A percentile compares a stretch with the other conserved stretches of the same genome.
Evolutionary conservation across 2,329 filamentous ascomycete species (phyloP).

Genomic region (Apiospora koreana): DNA sequence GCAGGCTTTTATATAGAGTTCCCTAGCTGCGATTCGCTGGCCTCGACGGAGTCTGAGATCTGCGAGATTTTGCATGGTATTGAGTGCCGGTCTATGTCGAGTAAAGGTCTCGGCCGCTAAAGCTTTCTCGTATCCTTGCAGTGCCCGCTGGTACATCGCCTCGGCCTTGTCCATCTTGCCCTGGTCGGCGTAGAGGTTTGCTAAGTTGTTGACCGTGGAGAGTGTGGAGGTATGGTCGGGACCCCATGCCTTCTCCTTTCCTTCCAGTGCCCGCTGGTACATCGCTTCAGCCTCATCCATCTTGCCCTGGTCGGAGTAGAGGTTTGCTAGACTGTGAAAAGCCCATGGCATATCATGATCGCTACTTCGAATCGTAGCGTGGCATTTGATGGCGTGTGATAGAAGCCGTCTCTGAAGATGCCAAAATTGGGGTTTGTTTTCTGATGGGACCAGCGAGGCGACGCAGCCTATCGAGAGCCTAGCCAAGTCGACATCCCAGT

Average conservation of each 20-base stretch:
- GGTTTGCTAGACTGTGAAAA: conserved; percentile 23
- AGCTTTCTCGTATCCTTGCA: background rate
- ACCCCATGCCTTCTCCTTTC: conserved; percentile 18
- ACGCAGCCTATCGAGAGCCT: conserved; percentile 18
- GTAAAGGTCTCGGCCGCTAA: background rate
- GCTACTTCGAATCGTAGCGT: conserved; percentile 10
- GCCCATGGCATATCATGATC: conserved; percentile 14
- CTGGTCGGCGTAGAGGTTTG: conserved; percentile 16
- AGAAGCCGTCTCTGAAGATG: conserved; percentile 21
- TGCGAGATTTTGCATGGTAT: background rate
- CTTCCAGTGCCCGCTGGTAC: conserved; percentile 31
- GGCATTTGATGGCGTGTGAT: conserved; percentile 17
- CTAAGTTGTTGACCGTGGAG: conserved; percentile 20
- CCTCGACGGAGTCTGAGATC: background rate
- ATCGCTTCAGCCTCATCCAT: conserved; percentile 29
- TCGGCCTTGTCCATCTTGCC: conserved; percentile 22
- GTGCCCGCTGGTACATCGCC: conserved; percentile 8
- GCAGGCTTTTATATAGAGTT: background rate
- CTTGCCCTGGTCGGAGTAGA: conserved; percentile 30
- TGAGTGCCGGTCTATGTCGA: background rate
- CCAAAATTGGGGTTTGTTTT: conserved; percentile 17
- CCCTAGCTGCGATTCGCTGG: background rate
- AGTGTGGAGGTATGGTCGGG: conserved; percentile 10
- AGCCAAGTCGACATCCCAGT: conserved; percentile 16
- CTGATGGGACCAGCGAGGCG: conserved; percentile 19